phyloP scores from a whole-genome alignment of 805 yeast genomes.

The Ogataea pignaliae region DNA sequence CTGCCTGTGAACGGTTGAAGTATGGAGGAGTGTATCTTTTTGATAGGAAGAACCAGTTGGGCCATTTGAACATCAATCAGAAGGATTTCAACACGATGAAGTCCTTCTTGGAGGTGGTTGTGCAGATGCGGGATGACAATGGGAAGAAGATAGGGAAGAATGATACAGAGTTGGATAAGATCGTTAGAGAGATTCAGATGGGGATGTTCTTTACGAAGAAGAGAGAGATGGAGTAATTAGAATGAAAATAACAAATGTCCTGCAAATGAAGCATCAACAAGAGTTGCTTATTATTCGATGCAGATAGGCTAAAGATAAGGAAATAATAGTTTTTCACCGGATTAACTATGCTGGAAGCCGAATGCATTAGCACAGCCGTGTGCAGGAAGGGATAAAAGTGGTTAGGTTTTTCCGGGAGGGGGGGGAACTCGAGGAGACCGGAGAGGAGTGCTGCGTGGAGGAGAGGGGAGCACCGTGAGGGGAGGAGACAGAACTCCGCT shows the following conservation, averaged over 20 bases:
- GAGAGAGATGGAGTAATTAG: slow-evolving; percentile 51
- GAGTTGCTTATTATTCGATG: too few relatives aligned
- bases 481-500: too few relatives aligned
- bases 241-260: too few relatives aligned
- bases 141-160: not conserved
- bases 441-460: too few relatives aligned
- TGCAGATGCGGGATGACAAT: slow-evolving; percentile 15
- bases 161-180: slow-evolving; percentile 19
- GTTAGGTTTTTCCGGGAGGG: too few relatives aligned
- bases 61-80: slow-evolving; percentile 11
- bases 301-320: too few relatives aligned
- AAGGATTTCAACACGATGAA: slow-evolving; percentile 30
- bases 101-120: slow-evolving; percentile 24
- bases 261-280: not conserved
- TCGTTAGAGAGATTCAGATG: slow-evolving; percentile 45
- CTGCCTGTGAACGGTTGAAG: slow-evolving; percentile 12
- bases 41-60: slow-evolving; percentile 10
- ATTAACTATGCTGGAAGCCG: too few relatives aligned
- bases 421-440: too few relatives aligned
- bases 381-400: too few relatives aligned
- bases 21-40: slow-evolving; percentile 16
- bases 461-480: too few relatives aligned
- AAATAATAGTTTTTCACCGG: too few relatives aligned
- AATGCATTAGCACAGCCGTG: too few relatives aligned
- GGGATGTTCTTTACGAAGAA: slow-evolving; percentile 47